phyloP scores from a whole-genome alignment of 257 asterid species.

The Parsonsia alboflavescens region DNA sequence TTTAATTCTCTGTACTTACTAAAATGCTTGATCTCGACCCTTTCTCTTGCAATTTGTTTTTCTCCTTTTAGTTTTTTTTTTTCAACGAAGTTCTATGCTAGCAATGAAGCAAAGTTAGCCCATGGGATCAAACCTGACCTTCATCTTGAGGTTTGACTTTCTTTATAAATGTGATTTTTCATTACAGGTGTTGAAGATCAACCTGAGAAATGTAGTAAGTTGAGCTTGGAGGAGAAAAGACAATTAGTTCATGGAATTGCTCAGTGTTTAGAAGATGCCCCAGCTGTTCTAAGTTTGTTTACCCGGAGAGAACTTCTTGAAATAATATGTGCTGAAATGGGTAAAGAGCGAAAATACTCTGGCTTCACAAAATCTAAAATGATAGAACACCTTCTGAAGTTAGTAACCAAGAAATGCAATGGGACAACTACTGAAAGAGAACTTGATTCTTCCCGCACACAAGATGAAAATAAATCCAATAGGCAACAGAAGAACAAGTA shows the following conservation, averaged over 20 bases:
- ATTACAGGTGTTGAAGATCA: conserved; percentile 49
- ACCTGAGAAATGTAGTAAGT: conserved; percentile 45
- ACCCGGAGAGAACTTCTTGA: conserved; percentile 63
- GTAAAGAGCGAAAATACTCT: conserved; percentile 60
- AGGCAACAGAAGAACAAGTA: conserved; percentile 48
- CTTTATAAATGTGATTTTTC: neutral
- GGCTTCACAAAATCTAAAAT: conserved; percentile 59
- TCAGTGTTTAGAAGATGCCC: conserved; percentile 56
- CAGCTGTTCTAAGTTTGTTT: conserved; percentile 55
- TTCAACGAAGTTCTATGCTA: neutral
- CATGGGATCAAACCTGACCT: neutral
- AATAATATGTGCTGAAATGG: conserved; percentile 68
- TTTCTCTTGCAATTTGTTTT: neutral
- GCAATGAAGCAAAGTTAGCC: neutral
- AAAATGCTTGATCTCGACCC: neutral
- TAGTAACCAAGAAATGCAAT: conserved; percentile 39
- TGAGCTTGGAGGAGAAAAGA: conserved; percentile 66
- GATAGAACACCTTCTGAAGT: conserved; percentile 57
- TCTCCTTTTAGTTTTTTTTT: neutral
- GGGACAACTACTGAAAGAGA: conserved; percentile 21
- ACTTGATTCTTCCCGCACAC: conserved; percentile 25
- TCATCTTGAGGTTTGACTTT: neutral
- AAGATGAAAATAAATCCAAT: conserved; percentile 37
- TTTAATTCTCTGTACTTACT: neutral
- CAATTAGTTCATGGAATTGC: conserved; percentile 56